Evolutionary conservation across 331 rosid genomes (phyloP), one percentile per base, ranked within the genome.

Genomic region (Saraca asoca): DNA sequence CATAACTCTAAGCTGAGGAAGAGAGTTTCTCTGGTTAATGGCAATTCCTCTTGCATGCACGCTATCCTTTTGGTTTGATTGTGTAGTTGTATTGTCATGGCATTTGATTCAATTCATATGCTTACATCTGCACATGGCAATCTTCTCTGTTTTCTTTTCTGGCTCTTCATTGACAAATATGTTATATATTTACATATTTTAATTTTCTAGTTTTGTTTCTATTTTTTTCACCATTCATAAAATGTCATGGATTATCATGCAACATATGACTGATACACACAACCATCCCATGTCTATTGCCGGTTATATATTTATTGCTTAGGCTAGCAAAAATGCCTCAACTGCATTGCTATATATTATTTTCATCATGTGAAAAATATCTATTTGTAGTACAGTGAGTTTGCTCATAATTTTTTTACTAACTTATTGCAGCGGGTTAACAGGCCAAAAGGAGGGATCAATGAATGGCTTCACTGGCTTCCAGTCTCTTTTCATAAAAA

Each of bases 401-500:
- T 66, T 48, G 24, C 75, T 75, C 10, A 70, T 54, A 24, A 24
- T 3, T 24, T 39, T 39, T 39, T 8, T 48, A 58, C 20, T 65
- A 20, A 18, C 37, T 49, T 58, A 11, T 29, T 70, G 86, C 88
- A 93, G 98, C 88, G 96, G 51, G 95, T 93, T 38, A 82, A 88
- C 43, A 85, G 96, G 79, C 96, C 96, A 12, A 87, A 58, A 69
- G 96, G 90, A 62, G 90, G 96, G 67, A 18, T 85, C 48, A 90
- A 90, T 69, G 85, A 87, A 53, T 93, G 91, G 94, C 94, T 93
- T 52, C 96, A 81, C 68, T 90, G 98, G 98, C 91, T 93, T 73
- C 95, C 98, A 0, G 94, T 93, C 57, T 85, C 94, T 34, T 44
- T 87, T 48, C 96, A 93, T 78, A 89, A 85, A 66, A 85, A 66